These are phyloP conservation scores for Colletotrichum simmondsii DNA, from an alignment of 2,329 filamentous ascomycete species.

Conservation along the genomic window DNA sequence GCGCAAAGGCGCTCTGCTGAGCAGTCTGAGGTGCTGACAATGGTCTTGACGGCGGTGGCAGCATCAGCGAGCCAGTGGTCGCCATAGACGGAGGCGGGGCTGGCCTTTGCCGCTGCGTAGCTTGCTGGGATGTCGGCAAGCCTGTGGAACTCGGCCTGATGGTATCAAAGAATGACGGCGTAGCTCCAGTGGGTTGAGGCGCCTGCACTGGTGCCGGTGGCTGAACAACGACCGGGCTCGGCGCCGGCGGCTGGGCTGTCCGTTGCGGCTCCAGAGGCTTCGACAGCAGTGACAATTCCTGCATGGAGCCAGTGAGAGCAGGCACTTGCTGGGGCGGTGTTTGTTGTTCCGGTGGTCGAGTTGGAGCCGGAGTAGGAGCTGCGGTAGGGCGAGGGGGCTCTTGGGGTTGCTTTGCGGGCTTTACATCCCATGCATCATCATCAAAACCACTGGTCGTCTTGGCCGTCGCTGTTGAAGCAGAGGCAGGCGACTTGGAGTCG, in stretches of 20 bases:
- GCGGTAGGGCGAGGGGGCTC: constrained; percentile 49
- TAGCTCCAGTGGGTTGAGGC: constrained; percentile 63
- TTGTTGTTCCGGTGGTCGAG: constrained; percentile 42
- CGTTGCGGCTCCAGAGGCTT: constrained; percentile 62
- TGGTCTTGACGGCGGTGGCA: constrained; percentile 81
- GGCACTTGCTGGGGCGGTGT: constrained; percentile 49
- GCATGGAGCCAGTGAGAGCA: constrained; percentile 74
- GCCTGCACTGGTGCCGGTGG: constrained; percentile 49
- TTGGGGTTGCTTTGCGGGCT: constrained; percentile 74
- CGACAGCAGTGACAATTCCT: constrained; percentile 65
- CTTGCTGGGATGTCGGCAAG: constrained; percentile 19
- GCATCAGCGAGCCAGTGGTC: constrained; percentile 73
- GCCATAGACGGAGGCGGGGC: constrained; percentile 57
- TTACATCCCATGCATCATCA: constrained; percentile 97
- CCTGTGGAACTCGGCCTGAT: constrained; percentile 38
- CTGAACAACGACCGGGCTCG: constrained; percentile 44
- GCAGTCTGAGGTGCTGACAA: constrained; percentile 88
- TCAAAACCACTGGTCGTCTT: constrained; percentile 74
- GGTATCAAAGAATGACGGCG: constrained; percentile 66
- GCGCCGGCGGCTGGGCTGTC: constrained; percentile 40
- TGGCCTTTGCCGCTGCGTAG: constrained; percentile 57
- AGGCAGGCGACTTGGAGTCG: constrained; percentile 24
- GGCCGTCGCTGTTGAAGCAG: background rate
- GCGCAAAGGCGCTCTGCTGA: constrained; percentile 77
- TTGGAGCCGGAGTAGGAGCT: constrained; percentile 36